These are phyloP conservation scores for Sporothrix schenckii DNA, from an alignment of 2,329 filamentous ascomycete species.

Conservation along the genomic window DNA sequence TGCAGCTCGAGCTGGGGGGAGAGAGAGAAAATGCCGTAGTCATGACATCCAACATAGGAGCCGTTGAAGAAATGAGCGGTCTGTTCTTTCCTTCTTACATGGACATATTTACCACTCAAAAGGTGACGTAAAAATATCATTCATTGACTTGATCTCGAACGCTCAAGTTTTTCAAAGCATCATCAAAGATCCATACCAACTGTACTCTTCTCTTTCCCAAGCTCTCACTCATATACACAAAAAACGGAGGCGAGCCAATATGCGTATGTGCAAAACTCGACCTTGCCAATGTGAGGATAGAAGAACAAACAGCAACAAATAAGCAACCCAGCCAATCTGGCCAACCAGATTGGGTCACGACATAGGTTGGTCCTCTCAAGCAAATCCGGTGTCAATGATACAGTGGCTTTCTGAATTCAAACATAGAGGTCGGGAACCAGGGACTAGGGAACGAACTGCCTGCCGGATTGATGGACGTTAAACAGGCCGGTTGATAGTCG, in stretches of 20 bases:
- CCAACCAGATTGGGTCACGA: too few relatives aligned
- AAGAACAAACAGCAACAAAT: not conserved
- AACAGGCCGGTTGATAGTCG: not conserved
- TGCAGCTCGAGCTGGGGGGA: not conserved
- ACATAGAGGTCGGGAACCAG: not conserved
- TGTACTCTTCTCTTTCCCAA: not conserved
- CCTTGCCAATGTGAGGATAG: not conserved
- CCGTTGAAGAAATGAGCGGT: too few relatives aligned
- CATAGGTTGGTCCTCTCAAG: not conserved
- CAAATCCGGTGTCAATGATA: too few relatives aligned
- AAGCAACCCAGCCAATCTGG: too few relatives aligned
- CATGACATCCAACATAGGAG: too few relatives aligned
- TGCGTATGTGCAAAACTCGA: not conserved
- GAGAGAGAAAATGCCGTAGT: too few relatives aligned
- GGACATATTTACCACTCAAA: not conserved
- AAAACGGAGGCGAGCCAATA: not conserved
- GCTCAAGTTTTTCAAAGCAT: too few relatives aligned
- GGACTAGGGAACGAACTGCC: too few relatives aligned
- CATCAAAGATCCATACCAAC: too few relatives aligned
- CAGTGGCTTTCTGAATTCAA: not conserved
- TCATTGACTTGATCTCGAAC: too few relatives aligned
- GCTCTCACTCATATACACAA: not conserved
- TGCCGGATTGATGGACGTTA: too few relatives aligned
- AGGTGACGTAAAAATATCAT: too few relatives aligned
- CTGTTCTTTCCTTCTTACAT: not conserved